These are phyloP conservation scores for Russula griseocarnosa DNA, from an alignment of 768 basidiomycete species.

Conservation along the genomic window DNA sequence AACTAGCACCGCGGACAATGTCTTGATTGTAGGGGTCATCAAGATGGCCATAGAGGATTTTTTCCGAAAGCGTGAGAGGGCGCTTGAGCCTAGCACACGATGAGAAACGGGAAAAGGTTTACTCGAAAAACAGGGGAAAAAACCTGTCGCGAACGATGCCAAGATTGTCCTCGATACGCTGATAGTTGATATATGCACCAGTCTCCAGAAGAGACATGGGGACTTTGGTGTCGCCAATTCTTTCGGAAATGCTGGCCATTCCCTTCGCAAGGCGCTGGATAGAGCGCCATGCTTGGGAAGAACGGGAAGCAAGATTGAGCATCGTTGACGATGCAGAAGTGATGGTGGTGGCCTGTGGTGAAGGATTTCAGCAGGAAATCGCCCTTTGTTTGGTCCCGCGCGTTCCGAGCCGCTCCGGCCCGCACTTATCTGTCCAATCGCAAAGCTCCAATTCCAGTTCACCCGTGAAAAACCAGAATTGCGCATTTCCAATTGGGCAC, in stretches of 20 bases:
- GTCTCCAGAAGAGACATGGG: constrained; percentile 84
- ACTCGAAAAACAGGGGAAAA: background rate
- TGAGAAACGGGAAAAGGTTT: background rate
- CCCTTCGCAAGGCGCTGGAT: constrained; percentile 37
- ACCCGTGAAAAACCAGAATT: background rate
- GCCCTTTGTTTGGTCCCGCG: constrained; percentile 9
- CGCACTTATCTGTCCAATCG: constrained; percentile 18
- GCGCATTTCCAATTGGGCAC: background rate
- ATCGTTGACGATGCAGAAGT: constrained; percentile 25
- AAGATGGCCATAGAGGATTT: constrained; percentile 96
- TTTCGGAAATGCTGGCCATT: constrained; percentile 71
- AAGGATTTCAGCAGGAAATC: background rate
- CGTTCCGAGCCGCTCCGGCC: constrained; percentile 20
- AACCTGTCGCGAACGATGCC: constrained; percentile 81
- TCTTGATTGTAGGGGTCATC: constrained; percentile 91
- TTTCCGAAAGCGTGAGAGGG: constrained; percentile 91
- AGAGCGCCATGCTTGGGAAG: constrained; percentile 28
- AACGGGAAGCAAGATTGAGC: constrained; percentile 27
- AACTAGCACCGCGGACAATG: constrained; percentile 86
- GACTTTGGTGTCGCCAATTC: constrained; percentile 88
- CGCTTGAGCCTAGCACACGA: constrained; percentile 62
- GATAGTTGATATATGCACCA: constrained; percentile 85
- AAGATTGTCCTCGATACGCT: constrained; percentile 97
- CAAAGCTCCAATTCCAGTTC: background rate
- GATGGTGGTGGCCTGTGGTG: constrained; percentile 11